phyloP scores from a whole-genome alignment of 2,329 filamentous ascomycete genomes.

The Huntiella moniliformis region DNA sequence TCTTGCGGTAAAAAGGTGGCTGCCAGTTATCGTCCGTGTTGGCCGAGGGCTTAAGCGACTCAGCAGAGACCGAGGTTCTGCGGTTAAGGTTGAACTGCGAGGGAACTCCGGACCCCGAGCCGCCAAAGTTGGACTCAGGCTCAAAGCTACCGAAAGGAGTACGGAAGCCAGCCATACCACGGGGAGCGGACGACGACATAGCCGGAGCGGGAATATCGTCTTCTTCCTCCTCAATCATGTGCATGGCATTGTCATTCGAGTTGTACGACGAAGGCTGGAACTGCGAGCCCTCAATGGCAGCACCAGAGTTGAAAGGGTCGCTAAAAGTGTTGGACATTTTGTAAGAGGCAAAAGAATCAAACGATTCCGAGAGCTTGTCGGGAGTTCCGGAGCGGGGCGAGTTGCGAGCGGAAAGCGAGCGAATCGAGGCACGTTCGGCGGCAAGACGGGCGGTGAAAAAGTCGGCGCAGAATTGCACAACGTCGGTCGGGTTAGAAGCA shows the following conservation, averaged over 20 bases:
- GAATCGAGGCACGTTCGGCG: slow-evolving; percentile 33
- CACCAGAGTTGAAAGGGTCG: slow-evolving; percentile 35
- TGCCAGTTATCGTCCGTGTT: slow-evolving; percentile 77
- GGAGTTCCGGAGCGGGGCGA: slow-evolving; percentile 11
- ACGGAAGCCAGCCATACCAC: slow-evolving; percentile 4
- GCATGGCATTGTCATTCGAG: slow-evolving; percentile 22
- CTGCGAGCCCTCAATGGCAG: slow-evolving; percentile 38
- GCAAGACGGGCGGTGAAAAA: slow-evolving; percentile 48
- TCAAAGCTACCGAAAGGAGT: slow-evolving; percentile 36
- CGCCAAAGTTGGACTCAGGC: slow-evolving; percentile 29
- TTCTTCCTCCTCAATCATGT: slow-evolving; percentile 60
- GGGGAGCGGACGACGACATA: slow-evolving; percentile 43
- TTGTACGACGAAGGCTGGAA: slow-evolving; percentile 18
- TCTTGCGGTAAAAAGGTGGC: slow-evolving; percentile 71
- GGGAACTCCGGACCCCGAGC: slow-evolving; percentile 49
- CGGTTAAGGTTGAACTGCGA: slow-evolving; percentile 86
- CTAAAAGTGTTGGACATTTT: slow-evolving; percentile 49
- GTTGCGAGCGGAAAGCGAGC: slow-evolving; percentile 9
- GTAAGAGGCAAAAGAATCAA: slow-evolving; percentile 10
- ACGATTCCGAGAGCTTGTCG: slow-evolving; percentile 7
- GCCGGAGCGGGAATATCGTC: slow-evolving; percentile 51
- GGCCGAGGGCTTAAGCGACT: slow-evolving; percentile 79
- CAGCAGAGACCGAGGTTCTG: slow-evolving; percentile 88
- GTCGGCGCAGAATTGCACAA: slow-evolving; percentile 52
- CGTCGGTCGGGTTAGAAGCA: slow-evolving; percentile 39